Evolutionary conservation across 805 yeast species (phyloP).

Genomic region (Lipomyces sp.): DNA sequence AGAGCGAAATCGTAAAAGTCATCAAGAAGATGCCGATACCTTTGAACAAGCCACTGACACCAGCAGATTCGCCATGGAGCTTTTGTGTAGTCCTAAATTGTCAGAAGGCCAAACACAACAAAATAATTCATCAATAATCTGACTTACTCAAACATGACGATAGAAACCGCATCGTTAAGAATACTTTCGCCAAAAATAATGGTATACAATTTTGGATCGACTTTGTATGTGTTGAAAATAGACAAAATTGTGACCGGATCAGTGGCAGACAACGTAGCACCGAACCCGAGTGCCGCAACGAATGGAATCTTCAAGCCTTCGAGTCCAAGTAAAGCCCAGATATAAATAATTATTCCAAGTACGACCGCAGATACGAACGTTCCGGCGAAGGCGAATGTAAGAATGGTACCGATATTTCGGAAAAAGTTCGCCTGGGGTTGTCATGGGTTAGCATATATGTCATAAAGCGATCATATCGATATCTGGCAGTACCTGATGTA

Average conservation of each 20-base stretch:
- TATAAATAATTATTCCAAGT: constrained; percentile 77
- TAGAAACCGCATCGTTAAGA: constrained; percentile 95
- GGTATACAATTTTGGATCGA: constrained; percentile 95
- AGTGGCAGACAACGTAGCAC: constrained; percentile 96
- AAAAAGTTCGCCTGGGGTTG: constrained; percentile 76
- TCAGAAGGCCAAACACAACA: background rate
- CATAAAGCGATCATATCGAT: background rate
- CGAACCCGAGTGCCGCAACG: constrained; percentile 95
- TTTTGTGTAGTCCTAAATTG: constrained; percentile 75
- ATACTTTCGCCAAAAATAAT: constrained; percentile 96
- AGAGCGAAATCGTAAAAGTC: constrained; percentile 88
- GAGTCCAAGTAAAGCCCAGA: constrained; percentile 90
- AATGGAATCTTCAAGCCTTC: constrained; percentile 88
- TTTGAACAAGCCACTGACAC: constrained; percentile 78
- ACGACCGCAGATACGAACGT: constrained; percentile 92
- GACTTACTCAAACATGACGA: constrained; percentile 85
- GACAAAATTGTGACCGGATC: constrained; percentile 98
- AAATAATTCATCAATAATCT: background rate
- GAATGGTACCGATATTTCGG: constrained; percentile 84
- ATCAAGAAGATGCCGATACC: constrained; percentile 92
- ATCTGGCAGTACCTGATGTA: constrained; percentile 58
- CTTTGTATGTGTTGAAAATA: constrained; percentile 95
- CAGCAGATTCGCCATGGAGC: constrained; percentile 84
- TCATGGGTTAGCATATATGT: too few relatives aligned
- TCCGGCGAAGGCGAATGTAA: constrained; percentile 96